Base-by-base conservation (phyloP, 2,329 filamentous ascomycete genomes). In the Colletotrichum trifolii region DNA sequence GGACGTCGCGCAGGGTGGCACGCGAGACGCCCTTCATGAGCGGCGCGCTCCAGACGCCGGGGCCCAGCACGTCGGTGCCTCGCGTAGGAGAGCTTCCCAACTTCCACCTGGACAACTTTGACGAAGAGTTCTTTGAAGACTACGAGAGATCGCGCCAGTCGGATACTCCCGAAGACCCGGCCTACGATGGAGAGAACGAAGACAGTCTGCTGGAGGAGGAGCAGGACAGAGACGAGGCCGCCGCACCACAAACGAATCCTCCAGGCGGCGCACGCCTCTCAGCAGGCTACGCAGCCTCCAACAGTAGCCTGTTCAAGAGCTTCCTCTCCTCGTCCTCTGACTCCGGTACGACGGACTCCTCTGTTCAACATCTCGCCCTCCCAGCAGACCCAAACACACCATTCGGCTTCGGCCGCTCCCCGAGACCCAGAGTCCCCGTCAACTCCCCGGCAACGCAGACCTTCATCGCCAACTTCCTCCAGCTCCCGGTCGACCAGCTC, bases 351-450 rank as follows among this genome's bases (percentile, higher is more conserved):
- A 33, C 25, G 4, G 25, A 25, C 25, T 25, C 25, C 25, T 25
- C 25, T 5, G 4, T 4, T 25, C 25, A 25, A 25, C 25, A 25
- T 5, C 25, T 25, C 25, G 25, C 45, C 8, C 36, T 48, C 43
- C 54, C 45, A 15, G 35, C 45, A 34, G 43, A 45, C 54, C 43
- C 45, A 12, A 6, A 34, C 42, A 39, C 54, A 35, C 43, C 45
- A 36, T 57, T 57, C 54, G 45, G 34, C 43, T 57, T 47, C 35
- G 54, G 54, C 43, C 43, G 40, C 54, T 48, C 54, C 35, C 35
- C 34, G 0, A 12, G n/a, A 34, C 54, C 34, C 6, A 34, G 15
- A 10, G 36, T 39, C 15, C 54, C 54, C 3, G 38, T 2, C 35
- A 45, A 45, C 12, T 36, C 17, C 36, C 54, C 54, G 12, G 17